A percentile compares a stretch with the other conserved stretches of the same genome.
Conservation (phyloP, 2,329 filamentous ascomycete species). For the Boeremia exigua region DNA sequence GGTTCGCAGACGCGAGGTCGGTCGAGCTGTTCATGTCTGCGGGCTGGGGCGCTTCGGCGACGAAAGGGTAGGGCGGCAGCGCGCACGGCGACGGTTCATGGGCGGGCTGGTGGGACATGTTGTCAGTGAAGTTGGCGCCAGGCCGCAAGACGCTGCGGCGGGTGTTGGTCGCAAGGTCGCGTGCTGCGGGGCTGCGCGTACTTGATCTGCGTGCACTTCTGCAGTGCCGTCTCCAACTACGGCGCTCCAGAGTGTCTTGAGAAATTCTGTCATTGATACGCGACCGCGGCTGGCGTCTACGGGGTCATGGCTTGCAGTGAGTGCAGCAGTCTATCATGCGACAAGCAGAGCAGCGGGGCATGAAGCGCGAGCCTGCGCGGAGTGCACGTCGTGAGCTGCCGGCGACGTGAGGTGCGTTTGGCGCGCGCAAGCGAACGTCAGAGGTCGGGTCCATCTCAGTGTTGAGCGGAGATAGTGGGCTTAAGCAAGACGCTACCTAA, state of each 20-base stretch:
- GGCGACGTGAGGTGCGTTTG: constrained; percentile 17
- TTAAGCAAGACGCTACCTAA: constrained; percentile 1
- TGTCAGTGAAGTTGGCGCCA: constrained; percentile 17
- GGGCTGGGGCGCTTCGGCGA: neutral
- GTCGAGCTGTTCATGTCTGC: neutral
- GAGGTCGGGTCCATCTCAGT: constrained; percentile 4
- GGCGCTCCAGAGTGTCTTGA: neutral
- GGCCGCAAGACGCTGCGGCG: neutral
- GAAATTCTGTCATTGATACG: neutral
- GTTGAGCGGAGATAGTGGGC: constrained; percentile 14
- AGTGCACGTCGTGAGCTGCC: neutral
- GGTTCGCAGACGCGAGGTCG: too few species aligned
- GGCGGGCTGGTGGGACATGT: constrained; percentile 28
- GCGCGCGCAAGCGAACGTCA: constrained; percentile 28
- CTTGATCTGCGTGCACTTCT: constrained; percentile 11
- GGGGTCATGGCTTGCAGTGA: neutral
- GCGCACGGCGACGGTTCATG: constrained; percentile 16
- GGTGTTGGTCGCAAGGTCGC: neutral
- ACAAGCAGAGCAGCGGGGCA: neutral
- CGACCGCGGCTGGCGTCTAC: neutral
- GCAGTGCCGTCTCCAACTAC: neutral
- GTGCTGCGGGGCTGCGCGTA: constrained; percentile 9
- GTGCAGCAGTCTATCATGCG: neutral
- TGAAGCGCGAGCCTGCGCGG: neutral
- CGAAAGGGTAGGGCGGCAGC: neutral